Percentiles rank a stretch among this genome's conserved stretches.
These are phyloP conservation scores for Saksenaea vasiformis DNA, from an alignment of 371 early-diverging fungal species.

Conservation along the genomic window DNA sequence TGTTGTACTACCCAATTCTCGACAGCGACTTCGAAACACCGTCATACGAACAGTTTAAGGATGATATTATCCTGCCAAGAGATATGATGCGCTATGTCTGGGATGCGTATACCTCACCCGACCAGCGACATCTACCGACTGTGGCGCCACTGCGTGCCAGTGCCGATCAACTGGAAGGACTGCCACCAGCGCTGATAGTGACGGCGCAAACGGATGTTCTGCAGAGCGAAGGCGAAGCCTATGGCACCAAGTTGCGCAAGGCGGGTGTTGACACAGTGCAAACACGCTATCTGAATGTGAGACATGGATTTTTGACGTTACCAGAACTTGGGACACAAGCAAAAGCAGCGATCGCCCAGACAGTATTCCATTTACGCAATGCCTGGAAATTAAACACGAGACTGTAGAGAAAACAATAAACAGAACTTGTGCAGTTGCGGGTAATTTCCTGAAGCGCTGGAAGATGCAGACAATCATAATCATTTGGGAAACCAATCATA, in stretches of 20 bases:
- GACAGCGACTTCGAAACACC: slow-evolving; percentile 18
- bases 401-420: not conserved
- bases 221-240: slow-evolving; percentile 39
- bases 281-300: slow-evolving; percentile 19
- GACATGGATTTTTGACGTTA: slow-evolving; percentile 28
- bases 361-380: slow-evolving; percentile 14
- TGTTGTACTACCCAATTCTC: slow-evolving; percentile 34
- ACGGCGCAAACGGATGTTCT: slow-evolving; percentile 39
- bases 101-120: slow-evolving; percentile 19
- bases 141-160: slow-evolving; percentile 23
- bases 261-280: slow-evolving; percentile 32
- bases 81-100: slow-evolving; percentile 18
- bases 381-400: slow-evolving; percentile 14
- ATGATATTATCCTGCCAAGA: slow-evolving; percentile 14
- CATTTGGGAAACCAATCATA: not conserved
- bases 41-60: slow-evolving; percentile 17
- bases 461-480: not conserved
- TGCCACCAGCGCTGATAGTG: slow-evolving; percentile 37
- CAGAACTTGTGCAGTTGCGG: not conserved
- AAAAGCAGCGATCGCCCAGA: slow-evolving; percentile 22
- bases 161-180: slow-evolving; percentile 25
- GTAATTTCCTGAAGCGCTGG: too few relatives aligned
- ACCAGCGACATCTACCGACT: not conserved
- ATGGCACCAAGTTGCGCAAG: slow-evolving; percentile 20
- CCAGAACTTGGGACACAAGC: slow-evolving; percentile 16